Evolutionary conservation across 495 filamentous ascomycete genomes (phyloP), one percentile per base, ranked within the genome.

Genomic region (Daldinia concentrica): DNA sequence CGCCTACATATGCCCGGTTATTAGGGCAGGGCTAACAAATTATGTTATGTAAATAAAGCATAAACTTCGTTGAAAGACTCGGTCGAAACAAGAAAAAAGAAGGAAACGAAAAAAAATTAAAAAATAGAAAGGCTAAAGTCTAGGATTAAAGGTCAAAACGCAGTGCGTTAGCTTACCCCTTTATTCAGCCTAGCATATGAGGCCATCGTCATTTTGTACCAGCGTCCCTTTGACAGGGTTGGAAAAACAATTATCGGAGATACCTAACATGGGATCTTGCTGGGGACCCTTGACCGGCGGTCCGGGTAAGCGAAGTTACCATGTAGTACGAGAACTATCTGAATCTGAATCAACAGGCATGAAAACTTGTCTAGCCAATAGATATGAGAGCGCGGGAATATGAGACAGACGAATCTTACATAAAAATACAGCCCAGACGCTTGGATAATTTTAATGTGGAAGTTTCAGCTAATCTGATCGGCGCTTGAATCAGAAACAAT

Each of bases 131-230:
- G 63, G 4, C 6, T 30, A 30, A 63, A 64, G n/a, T 19, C 51
- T 32, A 68, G 51, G 30, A 15, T 9, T 4, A 39, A 60, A 60
- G 69, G 64, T 73, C 41, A 64, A 54, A 45, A 50, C 37, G 48
- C 50, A 45, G 37, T 58, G 61, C 51, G 65, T 58, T 62, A 58
- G 61, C 26, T 7, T 55, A 57, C 62, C 71, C 71, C 71, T 64
- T 64, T 74, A 48, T 69, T 58, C 45, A 39, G 41, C 64, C 32
- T 54, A 62, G 62, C 41, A n/a, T 19, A 59, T 64, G 71, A 74
- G 66, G 71, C 62, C 59, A 64, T 74, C 66, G 61, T 74, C 66
- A 74, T 74, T 70, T 74, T 62, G 58, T 65, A n/a, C n/a, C n/a
- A n/a, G n/a, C n/a, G n/a, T n/a, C n/a, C n/a, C 64, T 68, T 62